Base-by-base conservation (phyloP, 345 rosid species). In the Populus simonii region DNA sequence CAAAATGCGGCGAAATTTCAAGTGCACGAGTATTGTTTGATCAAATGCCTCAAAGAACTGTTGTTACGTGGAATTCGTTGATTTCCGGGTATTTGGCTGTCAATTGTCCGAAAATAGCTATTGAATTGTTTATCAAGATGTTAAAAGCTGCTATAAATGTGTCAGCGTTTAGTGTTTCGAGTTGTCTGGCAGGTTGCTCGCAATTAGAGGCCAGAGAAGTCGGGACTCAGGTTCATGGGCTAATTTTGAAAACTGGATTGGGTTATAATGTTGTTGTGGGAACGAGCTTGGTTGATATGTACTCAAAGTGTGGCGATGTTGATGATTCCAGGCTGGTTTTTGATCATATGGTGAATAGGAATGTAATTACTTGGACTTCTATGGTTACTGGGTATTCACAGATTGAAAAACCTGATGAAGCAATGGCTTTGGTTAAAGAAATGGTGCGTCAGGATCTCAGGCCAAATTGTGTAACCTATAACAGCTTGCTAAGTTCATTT, bases 11-110 rank as follows among this genome's bases (percentile, higher is more conserved):
- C 7, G 69, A 61, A 38, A 79, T 79, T 25, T 27, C 31, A 10
- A 66, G 38, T 38, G 85, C 87, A 8, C 77, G 62, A 29, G 57
- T 61, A 11, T 3, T 83, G 74, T 85, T 85, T 53, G 80, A 85
- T 36, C 84, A 80, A 75, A 74, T 78, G 81, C 79, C 66, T 27
- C 31, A 77, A 3, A 76, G 81, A 75, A 83, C 84, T 29, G 80
- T 27, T 8, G 87, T 85, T 33, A 47, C 85, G 5, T 84, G 87
- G 85, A 81, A 74, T 25, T 85, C 85, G 16, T 81, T 84, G 68
- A 79, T 87, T 72, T 82, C 79, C 23, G 85, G 83, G 35, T 77
- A 83, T 77, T 57, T 80, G 74, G 51, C 77, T 81, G 79, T n/a
- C 18, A 31, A 61, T 29, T 43, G 63, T 39, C 81, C 84, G 1